Conservation (phyloP, 176 grass and related monocot species). For the Bothriochloa decipiens region DNA sequence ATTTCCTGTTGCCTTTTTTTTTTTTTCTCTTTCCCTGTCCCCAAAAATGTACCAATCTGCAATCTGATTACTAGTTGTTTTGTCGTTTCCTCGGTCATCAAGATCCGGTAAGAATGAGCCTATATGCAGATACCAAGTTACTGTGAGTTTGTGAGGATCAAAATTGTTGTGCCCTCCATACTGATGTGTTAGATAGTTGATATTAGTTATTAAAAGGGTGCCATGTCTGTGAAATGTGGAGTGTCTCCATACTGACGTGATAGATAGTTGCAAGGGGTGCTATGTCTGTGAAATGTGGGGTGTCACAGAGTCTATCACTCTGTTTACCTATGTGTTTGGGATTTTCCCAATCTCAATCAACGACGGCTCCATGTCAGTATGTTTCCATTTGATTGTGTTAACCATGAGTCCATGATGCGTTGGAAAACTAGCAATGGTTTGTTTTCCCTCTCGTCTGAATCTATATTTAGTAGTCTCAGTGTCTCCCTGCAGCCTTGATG, state of each 20-base stretch:
- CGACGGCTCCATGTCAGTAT: no score
- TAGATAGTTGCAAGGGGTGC: background rate
- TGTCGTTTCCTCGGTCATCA: background rate
- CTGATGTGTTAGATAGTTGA: no score
- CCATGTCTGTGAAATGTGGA: no score
- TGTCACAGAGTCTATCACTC: background rate
- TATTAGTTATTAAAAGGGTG: no score
- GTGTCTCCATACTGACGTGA: no score
- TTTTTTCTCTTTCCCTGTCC: background rate
- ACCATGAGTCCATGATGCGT: no score
- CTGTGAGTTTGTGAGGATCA: background rate
- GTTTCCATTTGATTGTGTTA: no score
- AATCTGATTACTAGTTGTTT: background rate
- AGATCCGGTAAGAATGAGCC: constrained; percentile 28
- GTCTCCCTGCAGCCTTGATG: background rate
- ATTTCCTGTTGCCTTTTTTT: no score
- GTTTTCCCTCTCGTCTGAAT: no score
- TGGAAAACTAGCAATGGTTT: no score
- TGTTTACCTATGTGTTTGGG: background rate
- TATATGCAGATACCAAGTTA: background rate
- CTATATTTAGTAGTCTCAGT: no score
- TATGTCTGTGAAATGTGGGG: background rate
- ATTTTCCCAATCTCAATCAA: background rate
- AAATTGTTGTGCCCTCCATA: background rate
- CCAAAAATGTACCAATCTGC: background rate